Conservation (phyloP, 2,329 filamentous ascomycete genomes). For the Tricladium varicosporioides region DNA sequence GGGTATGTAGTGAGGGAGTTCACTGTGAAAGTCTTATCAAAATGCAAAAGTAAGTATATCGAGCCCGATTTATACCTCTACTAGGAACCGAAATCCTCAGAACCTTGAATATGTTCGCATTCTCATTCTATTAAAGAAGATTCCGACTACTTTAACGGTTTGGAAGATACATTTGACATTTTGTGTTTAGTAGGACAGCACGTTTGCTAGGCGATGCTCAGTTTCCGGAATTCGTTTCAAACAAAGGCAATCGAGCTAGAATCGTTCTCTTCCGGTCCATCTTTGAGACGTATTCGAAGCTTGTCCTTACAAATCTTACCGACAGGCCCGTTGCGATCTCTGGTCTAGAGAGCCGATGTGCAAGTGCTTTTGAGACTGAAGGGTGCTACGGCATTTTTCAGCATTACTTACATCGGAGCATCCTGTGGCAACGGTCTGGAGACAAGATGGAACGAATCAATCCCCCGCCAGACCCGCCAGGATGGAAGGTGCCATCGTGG, state of each 20-base stretch:
- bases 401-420: not conserved
- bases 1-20: constrained; percentile 38
- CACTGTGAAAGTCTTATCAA: constrained; percentile 36
- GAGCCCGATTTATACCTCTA: not conserved
- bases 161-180: not conserved
- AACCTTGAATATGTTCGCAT: not conserved
- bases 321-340: not conserved
- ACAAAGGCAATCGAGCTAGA: not conserved
- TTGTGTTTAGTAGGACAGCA: not conserved
- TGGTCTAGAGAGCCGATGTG: not conserved
- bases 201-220: not conserved
- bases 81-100: not conserved
- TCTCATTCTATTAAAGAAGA: not conserved
- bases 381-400: constrained; percentile 19
- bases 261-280: not conserved
- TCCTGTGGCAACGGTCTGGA: not conserved
- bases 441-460: not conserved
- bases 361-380: constrained; percentile 2
- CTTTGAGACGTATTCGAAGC: not conserved
- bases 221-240: not conserved
- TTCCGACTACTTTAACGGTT: not conserved
- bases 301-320: not conserved
- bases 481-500: constrained; percentile 23
- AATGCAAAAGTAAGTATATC: constrained; percentile 33
- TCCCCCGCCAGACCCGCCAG: not conserved